These are phyloP conservation scores for Botrytis paeoniae DNA, from an alignment of 2,329 filamentous ascomycete genomes.

Conservation along the genomic window DNA sequence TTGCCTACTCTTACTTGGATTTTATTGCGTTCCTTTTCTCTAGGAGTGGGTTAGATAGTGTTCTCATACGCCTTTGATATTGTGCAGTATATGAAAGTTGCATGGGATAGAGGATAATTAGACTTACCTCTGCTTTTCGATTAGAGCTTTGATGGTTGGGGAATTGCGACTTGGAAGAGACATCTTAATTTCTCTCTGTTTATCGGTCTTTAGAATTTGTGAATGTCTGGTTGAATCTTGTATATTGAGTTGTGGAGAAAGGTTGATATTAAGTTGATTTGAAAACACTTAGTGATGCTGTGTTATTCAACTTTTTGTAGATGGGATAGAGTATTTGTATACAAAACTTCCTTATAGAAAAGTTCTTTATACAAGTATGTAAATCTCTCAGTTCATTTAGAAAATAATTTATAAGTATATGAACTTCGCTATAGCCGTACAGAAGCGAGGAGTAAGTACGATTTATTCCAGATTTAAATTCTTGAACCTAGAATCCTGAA, in stretches of 20 bases:
- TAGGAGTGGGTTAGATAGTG: background rate
- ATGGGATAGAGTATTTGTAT: background rate
- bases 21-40: background rate
- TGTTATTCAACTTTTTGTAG: background rate
- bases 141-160: background rate
- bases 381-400: background rate
- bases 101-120: too few relatives aligned
- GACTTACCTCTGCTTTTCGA: background rate
- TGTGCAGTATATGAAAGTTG: background rate
- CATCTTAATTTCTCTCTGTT: background rate
- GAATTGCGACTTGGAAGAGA: background rate
- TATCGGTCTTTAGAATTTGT: background rate
- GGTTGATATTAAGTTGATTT: background rate
- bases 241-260: background rate
- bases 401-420: background rate
- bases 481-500: background rate
- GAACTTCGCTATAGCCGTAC: background rate
- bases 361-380: background rate
- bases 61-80: rapidly evolving
- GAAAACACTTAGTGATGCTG: background rate
- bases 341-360: background rate
- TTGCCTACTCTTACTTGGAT: background rate
- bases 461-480: background rate
- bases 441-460: background rate
- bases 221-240: background rate